A percentile compares a stretch with the other conserved stretches of the same genome.
These are phyloP conservation scores for Xylaria nigripes DNA, from an alignment of 495 filamentous ascomycete species.

Conservation along the genomic window DNA sequence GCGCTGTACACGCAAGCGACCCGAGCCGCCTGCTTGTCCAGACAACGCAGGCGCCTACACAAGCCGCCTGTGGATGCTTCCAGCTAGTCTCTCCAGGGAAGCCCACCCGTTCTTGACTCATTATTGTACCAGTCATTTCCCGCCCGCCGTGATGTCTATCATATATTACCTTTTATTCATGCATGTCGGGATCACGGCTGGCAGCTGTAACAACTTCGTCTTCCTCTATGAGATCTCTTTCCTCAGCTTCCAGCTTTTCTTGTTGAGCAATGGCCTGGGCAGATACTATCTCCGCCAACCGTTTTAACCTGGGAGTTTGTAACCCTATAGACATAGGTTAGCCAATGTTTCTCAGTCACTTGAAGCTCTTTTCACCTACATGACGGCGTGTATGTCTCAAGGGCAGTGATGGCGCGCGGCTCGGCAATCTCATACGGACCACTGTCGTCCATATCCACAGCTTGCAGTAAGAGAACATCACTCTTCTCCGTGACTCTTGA, in stretches of 20 bases:
- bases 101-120: conserved; percentile 5
- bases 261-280: conserved; percentile 91
- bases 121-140: conserved; percentile 7
- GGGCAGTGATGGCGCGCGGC: conserved; percentile 85
- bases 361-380: conserved; percentile 49
- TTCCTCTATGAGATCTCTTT: conserved; percentile 28
- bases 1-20: conserved; percentile 7
- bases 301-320: conserved; percentile 89
- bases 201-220: conserved; percentile 31
- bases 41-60: background rate
- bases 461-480: conserved; percentile 82
- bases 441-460: conserved; percentile 98
- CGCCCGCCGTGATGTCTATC: conserved; percentile 9
- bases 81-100: background rate
- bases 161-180: conserved; percentile 11
- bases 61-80: background rate
- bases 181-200: conserved; percentile 10
- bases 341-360: background rate
- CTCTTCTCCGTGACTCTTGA: conserved; percentile 97
- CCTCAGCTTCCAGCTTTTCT: conserved; percentile 60
- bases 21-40: conserved; percentile 7
- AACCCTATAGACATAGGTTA: conserved; percentile 54
- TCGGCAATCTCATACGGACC: conserved; percentile 99
- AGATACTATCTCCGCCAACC: conserved; percentile 94
- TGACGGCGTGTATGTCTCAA: conserved; percentile 96